phyloP scores from a whole-genome alignment of 2,329 filamentous ascomycete species.

The Ophiostoma ulmi region DNA sequence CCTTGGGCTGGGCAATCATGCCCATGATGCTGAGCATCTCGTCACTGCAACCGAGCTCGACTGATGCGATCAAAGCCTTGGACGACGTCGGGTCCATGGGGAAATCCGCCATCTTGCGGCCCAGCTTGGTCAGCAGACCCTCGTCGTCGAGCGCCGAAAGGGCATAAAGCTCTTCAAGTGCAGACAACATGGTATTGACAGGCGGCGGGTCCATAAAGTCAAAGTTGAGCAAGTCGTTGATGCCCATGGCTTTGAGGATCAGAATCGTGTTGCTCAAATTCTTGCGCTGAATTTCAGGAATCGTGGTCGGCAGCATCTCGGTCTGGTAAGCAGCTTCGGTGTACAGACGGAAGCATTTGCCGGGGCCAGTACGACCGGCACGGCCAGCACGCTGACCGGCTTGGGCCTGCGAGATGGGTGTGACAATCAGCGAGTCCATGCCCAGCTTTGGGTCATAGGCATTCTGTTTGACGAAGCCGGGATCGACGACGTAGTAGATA shows the following conservation, averaged over 20 bases:
- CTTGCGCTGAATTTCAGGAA: constrained; percentile 93
- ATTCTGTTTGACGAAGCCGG: constrained; percentile 96
- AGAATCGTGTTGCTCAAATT: constrained; percentile 90
- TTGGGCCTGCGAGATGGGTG: constrained; percentile 93
- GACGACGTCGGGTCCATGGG: constrained; percentile 93
- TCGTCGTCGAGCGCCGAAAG: constrained; percentile 90
- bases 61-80: constrained; percentile 77
- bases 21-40: constrained; percentile 92
- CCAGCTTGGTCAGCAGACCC: constrained; percentile 83
- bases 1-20: constrained; percentile 75
- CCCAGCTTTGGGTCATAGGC: constrained; percentile 95
- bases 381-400: constrained; percentile 90
- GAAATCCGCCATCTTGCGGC: constrained; percentile 97
- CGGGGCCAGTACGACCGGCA: constrained; percentile 88
- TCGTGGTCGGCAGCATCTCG: constrained; percentile 93
- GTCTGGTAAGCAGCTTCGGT: constrained; percentile 93
- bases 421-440: constrained; percentile 95
- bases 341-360: constrained; percentile 92
- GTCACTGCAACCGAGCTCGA: constrained; percentile 84
- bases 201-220: constrained; percentile 99
- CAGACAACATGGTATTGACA: constrained; percentile 95
- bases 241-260: constrained; percentile 98
- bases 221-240: constrained; percentile 94
- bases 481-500: constrained; percentile 95
- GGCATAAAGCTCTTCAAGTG: constrained; percentile 90